Conservation (phyloP, 2,329 filamentous ascomycete species). For the Orbilia quercus region DNA sequence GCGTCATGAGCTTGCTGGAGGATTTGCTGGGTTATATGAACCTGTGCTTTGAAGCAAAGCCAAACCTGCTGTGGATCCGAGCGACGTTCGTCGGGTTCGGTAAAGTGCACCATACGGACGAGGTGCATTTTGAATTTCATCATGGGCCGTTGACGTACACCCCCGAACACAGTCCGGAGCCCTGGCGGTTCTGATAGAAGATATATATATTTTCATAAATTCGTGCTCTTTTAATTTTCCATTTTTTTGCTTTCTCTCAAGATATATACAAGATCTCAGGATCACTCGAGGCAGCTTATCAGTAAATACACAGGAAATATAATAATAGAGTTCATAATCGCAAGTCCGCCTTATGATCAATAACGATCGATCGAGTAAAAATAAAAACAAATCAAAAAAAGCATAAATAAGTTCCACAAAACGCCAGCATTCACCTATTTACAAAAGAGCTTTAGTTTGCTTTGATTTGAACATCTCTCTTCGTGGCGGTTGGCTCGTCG, state of each 20-base stretch:
- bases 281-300: background rate
- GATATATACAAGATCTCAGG: conserved; percentile 37
- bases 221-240: background rate
- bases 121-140: conserved; percentile 29
- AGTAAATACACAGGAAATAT: conserved; percentile 15
- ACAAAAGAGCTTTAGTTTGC: background rate
- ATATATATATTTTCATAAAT: background rate
- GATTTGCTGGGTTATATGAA: conserved; percentile 31
- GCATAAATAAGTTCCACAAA: conserved; percentile 2
- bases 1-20: conserved; percentile 30
- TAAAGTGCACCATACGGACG: conserved; percentile 24
- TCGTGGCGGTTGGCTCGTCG: conserved; percentile 6
- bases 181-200: background rate
- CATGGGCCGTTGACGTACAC: conserved; percentile 1
- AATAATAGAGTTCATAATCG: conserved; percentile 6
- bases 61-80: conserved; percentile 26
- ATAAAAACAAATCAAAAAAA: too few relatives aligned
- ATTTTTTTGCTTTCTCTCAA: background rate
- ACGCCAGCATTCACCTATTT: conserved; percentile 24
- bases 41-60: conserved; percentile 20
- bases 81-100: conserved; percentile 32
- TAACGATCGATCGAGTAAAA: too few relatives aligned
- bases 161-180: too few relatives aligned
- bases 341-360: background rate
- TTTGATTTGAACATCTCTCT: conserved; percentile 4